Conservation (phyloP, 495 filamentous ascomycete genomes). For the Sabuloglossum arenarium region DNA sequence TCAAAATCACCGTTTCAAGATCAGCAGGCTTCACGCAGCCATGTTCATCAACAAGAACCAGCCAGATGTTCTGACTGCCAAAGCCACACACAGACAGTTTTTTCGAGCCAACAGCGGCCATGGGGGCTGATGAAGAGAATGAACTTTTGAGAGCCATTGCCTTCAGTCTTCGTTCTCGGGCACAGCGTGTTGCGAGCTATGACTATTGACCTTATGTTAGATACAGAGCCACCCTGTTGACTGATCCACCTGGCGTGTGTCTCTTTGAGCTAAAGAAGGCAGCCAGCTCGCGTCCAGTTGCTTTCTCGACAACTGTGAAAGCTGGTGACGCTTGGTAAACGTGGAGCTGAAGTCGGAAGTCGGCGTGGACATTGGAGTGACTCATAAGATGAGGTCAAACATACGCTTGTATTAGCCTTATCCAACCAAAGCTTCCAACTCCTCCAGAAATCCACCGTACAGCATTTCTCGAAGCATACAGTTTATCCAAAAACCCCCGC, state of each 20-base stretch:
- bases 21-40: conserved; percentile 51
- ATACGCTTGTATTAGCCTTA: conserved; percentile 69
- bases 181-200: conserved; percentile 75
- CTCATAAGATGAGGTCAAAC: conserved; percentile 2
- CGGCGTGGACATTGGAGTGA: not conserved
- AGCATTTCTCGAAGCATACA: conserved; percentile 72
- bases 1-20: conserved; percentile 36
- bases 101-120: conserved; percentile 88
- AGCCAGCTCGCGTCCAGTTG: conserved; percentile 46
- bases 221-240: conserved; percentile 69
- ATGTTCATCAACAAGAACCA: conserved; percentile 47
- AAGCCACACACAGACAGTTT: conserved; percentile 76
- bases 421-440: conserved; percentile 28
- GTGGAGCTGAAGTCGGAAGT: conserved; percentile 30
- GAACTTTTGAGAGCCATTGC: conserved; percentile 42
- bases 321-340: conserved; percentile 83
- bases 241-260: conserved; percentile 64
- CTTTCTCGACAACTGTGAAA: conserved; percentile 67
- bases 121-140: conserved; percentile 77
- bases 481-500: conserved; percentile 70
- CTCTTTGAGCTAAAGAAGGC: conserved; percentile 49
- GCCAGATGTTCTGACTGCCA: conserved; percentile 47
- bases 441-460: conserved; percentile 10
- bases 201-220: conserved; percentile 72
- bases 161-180: conserved; percentile 49